Evolutionary conservation across 225 moss, liverwort and hornwort genomes (phyloP).

Genomic region (Asterella californica): DNA sequence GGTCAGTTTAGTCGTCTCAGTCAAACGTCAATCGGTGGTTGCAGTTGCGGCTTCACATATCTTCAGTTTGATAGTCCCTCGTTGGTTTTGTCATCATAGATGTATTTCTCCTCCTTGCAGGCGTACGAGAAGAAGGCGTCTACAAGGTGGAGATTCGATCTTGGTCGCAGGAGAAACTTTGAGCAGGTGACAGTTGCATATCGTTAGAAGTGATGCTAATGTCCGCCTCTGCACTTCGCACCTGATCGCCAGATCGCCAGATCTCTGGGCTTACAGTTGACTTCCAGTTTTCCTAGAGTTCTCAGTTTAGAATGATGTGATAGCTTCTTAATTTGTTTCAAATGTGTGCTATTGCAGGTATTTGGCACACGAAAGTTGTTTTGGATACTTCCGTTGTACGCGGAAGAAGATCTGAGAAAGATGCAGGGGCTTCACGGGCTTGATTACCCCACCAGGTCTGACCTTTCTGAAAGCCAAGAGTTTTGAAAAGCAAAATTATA

Average conservation of each 20-base stretch:
- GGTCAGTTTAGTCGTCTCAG: conserved; percentile 23
- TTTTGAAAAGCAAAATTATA: conserved; percentile 38
- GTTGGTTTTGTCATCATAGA: background rate
- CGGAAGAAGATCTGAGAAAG: conserved; percentile 90
- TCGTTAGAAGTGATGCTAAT: too few relatives aligned
- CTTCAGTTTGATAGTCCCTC: background rate
- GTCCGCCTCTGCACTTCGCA: background rate
- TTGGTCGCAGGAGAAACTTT: conserved; percentile 82
- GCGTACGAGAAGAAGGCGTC: conserved; percentile 93
- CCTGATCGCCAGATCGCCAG: too few relatives aligned
- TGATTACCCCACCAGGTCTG: conserved; percentile 89
- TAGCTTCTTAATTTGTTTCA: too few relatives aligned
- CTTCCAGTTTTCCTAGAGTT: too few relatives aligned
- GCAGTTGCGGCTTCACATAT: background rate
- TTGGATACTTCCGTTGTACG: conserved; percentile 88
- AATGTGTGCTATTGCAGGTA: conserved; percentile 36
- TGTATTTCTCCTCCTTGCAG: conserved; percentile 16
- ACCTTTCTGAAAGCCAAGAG: conserved; percentile 74
- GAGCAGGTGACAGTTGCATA: conserved; percentile 49
- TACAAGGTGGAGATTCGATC: conserved; percentile 85
- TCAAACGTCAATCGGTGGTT: background rate
- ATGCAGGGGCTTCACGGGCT: conserved; percentile 85
- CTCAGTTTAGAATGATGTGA: too few relatives aligned
- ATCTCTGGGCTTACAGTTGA: too few relatives aligned
- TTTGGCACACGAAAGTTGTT: conserved; percentile 85